phyloP scores from a whole-genome alignment of 495 filamentous ascomycete genomes.

The Aspergillus ellipticus region DNA sequence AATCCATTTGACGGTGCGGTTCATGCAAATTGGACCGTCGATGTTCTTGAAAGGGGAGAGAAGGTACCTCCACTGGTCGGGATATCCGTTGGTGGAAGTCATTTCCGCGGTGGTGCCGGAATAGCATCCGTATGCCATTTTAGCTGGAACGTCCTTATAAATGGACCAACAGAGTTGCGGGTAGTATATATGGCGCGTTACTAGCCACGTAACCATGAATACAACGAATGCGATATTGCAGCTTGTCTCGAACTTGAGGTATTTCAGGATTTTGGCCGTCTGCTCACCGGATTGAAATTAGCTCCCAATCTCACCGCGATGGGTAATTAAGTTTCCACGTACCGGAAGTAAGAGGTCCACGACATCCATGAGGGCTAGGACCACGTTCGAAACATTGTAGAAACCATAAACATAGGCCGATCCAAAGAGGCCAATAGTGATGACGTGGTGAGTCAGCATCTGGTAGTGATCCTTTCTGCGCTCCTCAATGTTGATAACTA shows the following conservation, averaged over 20 bases:
- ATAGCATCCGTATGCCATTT: slow-evolving; percentile 71
- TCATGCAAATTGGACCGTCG: slow-evolving; percentile 72
- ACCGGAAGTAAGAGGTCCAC: slow-evolving; percentile 87
- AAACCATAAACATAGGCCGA: slow-evolving; percentile 79
- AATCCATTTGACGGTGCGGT: slow-evolving; percentile 61
- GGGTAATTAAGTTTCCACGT: slow-evolving; percentile 29
- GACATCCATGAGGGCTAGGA: slow-evolving; percentile 89
- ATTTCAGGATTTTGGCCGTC: slow-evolving; percentile 94
- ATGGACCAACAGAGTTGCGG: slow-evolving; percentile 73
- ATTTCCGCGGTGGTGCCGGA: slow-evolving; percentile 51
- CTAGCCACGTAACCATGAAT: slow-evolving; percentile 83
- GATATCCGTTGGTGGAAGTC: slow-evolving; percentile 52
- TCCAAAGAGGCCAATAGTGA: slow-evolving; percentile 77
- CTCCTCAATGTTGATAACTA: slow-evolving; percentile 92
- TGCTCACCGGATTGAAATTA: slow-evolving; percentile 32
- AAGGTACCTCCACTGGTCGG: slow-evolving; percentile 55
- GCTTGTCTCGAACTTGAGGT: slow-evolving; percentile 65
- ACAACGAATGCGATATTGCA: slow-evolving; percentile 84
- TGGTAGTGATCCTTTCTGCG: slow-evolving; percentile 90
- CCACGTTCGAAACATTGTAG: slow-evolving; percentile 81
- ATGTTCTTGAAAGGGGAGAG: slow-evolving; percentile 66
- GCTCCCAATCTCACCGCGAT: not conserved
- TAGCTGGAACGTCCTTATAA: slow-evolving; percentile 60
- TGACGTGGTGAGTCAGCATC: slow-evolving; percentile 92
- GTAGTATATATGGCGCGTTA: slow-evolving; percentile 80